Conservation (phyloP, 2,329 filamentous ascomycete genomes). For the Hawksworthiomyces lignivorus region DNA sequence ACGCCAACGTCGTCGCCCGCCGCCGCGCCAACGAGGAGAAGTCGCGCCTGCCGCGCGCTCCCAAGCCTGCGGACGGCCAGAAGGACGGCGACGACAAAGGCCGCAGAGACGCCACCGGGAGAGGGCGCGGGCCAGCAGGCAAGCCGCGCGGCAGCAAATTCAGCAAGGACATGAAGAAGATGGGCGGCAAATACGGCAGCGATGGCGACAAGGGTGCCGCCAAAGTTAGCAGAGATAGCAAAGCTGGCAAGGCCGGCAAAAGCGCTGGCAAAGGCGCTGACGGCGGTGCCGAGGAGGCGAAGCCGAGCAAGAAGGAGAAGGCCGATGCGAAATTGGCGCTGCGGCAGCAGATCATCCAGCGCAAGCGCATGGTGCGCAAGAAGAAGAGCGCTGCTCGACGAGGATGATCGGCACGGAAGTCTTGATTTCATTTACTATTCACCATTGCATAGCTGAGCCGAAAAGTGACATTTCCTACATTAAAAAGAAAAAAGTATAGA, state of each 20-base stretch:
- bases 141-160: constrained; percentile 7
- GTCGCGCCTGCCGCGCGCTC: constrained; percentile 14
- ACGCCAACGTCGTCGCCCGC: constrained; percentile 86
- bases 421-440: too few species aligned
- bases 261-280: constrained; percentile 20
- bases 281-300: constrained; percentile 7
- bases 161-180: constrained; percentile 4
- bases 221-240: constrained; percentile 7
- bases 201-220: not conserved
- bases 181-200: not conserved
- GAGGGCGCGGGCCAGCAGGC: constrained; percentile 13
- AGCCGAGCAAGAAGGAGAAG: constrained; percentile 16
- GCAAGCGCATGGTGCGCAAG: constrained; percentile 73
- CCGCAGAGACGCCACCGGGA: constrained; percentile 17
- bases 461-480: too few species aligned
- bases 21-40: constrained; percentile 56
- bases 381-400: too few species aligned
- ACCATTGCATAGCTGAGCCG: too few species aligned
- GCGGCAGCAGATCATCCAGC: constrained; percentile 71
- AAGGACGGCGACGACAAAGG: constrained; percentile 38
- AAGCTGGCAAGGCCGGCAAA: constrained; percentile 12
- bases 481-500: too few species aligned
- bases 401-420: too few species aligned
- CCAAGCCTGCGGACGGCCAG: constrained; percentile 24
- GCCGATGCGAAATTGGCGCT: constrained; percentile 31